Base-by-base conservation (phyloP, 805 yeast species). In the Ogataea thermomethanolica region DNA sequence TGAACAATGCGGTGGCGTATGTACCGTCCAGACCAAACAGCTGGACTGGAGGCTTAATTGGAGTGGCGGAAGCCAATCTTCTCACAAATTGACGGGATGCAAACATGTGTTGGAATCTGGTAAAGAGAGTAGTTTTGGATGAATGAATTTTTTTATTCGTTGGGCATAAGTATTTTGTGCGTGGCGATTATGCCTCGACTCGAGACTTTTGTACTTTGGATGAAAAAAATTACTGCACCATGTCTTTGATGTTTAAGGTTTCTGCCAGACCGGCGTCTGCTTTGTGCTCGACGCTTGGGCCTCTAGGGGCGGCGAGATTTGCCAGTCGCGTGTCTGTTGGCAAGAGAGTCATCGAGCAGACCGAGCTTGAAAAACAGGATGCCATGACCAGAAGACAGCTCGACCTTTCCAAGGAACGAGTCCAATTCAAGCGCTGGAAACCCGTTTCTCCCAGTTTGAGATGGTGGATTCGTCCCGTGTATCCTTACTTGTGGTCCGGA, bases 1-100 rank as follows among this genome's bases (percentile, higher is more conserved):
- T 74, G 79, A 81, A 91, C 57, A 93, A 77, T 35, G 99, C 96
- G 43, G 88, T 77, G 55, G 98, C 99, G 68, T 91, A 91, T 51
- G 98, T 89, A 62, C 98, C 99, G 55, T 90, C 97, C 54, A 91
- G 71, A 50, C 98, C 98, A 60, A 78, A 91, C 64, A 91, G 76
- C 76, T 89, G 96, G 50, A 91, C 85, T 42, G 98, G 97, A 39
- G 95, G 89, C 67, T 80, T 82, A 59, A 76, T 27, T 38, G 58
- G 40, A 39, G 59, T 49, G 54, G 86, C 83, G 44, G 90, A 68
- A 59, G 95, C 91, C 72, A 84, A 65, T 43, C 82, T 69, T 71
- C 90, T 83, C 62, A 72, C 59, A 62, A 79, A 79, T 57, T 74
- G 71, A 71, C 83, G 83, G 55, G 82, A 71, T 58, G 78, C 75